Percentiles rank a stretch among this genome's conserved stretches.
Evolutionary conservation across 129 eudicot species (phyloP).

Genomic region (Erigeron canadensis): DNA sequence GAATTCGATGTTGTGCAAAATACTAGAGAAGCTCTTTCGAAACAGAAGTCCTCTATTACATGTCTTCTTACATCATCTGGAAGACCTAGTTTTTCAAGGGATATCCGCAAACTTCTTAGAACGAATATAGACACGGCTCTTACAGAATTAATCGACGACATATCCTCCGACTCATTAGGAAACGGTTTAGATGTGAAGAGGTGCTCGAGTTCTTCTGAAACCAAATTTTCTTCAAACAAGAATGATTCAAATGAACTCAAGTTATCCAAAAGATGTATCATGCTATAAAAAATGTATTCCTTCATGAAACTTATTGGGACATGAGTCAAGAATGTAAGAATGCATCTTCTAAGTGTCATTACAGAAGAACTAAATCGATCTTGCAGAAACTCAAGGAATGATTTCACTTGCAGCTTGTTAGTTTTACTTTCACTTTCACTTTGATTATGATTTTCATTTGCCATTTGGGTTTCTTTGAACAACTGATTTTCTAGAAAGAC

Average conservation of each 20-base stretch:
- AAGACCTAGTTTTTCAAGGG: not conserved
- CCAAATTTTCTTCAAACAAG: not conserved
- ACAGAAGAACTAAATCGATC: not conserved
- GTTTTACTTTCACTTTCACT: not conserved
- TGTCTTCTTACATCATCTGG: not conserved
- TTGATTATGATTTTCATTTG: not conserved
- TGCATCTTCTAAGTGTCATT: not conserved
- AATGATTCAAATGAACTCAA: not conserved
- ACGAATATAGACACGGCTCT: not conserved
- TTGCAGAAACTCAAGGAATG: not conserved
- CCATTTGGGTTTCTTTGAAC: not conserved
- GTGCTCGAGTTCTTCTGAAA: conserved; percentile 4
- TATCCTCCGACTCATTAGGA: not conserved
- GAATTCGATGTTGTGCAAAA: not conserved
- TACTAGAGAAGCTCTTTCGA: not conserved
- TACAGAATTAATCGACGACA: not conserved
- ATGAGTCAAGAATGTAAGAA: conserved; percentile 1
- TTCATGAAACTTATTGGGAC: not conserved
- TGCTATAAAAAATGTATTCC: not conserved
- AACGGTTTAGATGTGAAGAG: not conserved
- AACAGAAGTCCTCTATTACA: not conserved
- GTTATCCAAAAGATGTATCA: not conserved
- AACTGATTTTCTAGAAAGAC: not conserved
- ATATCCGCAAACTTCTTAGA: not conserved
- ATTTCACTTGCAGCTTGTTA: not conserved